Conservation (phyloP, 164 flowering plant species). For the Stephania cephalantha region DNA sequence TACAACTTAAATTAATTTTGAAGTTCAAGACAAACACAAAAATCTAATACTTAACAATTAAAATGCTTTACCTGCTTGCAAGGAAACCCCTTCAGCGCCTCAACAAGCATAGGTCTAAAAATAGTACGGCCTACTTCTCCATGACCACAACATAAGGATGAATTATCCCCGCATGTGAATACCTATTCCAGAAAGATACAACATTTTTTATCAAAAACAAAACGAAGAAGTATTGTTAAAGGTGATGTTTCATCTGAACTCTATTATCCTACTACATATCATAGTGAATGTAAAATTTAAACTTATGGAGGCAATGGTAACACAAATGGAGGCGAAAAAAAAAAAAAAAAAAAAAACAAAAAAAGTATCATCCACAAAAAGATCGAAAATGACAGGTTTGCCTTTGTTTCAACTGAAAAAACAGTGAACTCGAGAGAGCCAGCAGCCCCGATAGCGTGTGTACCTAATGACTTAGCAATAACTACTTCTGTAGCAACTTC, state of each 20-base stretch:
- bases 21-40: neutral
- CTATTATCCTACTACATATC: neutral
- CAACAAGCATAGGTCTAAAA: conserved; percentile 74
- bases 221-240: neutral
- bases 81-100: conserved; percentile 63
- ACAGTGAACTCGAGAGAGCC: neutral
- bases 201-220: neutral
- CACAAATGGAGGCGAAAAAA: too few species aligned
- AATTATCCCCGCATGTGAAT: conserved; percentile 92
- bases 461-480: neutral
- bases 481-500: neutral
- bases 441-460: neutral
- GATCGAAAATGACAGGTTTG: neutral
- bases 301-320: neutral
- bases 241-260: neutral
- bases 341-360: too few species aligned
- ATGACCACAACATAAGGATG: conserved; percentile 86
- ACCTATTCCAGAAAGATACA: conserved; percentile 39
- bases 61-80: conserved; percentile 73
- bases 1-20: neutral
- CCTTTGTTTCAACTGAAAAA: neutral
- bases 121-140: conserved; percentile 66
- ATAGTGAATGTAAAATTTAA: neutral
- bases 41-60: neutral
- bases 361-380: neutral